Evolutionary conservation across 2,329 filamentous ascomycete genomes (phyloP).

Genomic region (Beauveria caledonica): DNA sequence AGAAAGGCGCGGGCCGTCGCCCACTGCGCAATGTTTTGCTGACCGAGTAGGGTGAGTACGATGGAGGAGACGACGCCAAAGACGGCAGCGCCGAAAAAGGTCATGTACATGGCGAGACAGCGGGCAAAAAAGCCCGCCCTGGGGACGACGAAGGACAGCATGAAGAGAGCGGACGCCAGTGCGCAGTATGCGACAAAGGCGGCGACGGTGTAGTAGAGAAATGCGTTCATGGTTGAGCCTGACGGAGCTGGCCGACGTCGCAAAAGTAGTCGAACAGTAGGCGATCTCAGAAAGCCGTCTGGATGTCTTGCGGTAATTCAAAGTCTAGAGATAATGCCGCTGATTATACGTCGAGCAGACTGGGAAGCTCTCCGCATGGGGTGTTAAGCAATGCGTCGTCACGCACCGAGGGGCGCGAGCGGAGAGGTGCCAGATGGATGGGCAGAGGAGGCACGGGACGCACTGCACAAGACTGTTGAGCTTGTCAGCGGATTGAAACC

Average conservation of each 20-base stretch:
- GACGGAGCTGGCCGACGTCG: not conserved
- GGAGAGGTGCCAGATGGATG: not conserved
- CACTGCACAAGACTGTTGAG: not conserved
- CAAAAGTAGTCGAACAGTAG: not conserved
- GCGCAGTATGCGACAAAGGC: conserved; percentile 43
- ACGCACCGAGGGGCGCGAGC: not conserved
- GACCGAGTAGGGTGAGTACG: conserved; percentile 60
- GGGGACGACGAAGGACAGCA: conserved; percentile 50
- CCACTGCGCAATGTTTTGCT: conserved; percentile 78
- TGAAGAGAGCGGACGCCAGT: conserved; percentile 50
- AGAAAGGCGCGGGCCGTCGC: conserved; percentile 72
- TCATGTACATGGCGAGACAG: conserved; percentile 56
- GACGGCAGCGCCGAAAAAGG: conserved; percentile 49
- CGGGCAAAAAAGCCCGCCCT: conserved; percentile 62
- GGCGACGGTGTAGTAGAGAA: conserved; percentile 33
- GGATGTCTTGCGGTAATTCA: not conserved
- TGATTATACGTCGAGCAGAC: not conserved
- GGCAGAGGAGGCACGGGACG: not conserved
- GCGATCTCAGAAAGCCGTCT: not conserved
- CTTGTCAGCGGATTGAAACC: not conserved
- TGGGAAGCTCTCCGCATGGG: not conserved
- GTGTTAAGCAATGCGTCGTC: not conserved
- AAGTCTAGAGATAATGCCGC: no score
- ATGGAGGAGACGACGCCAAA: conserved; percentile 74
- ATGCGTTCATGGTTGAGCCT: conserved; percentile 25